Base-by-base conservation (phyloP, 345 rosid species). In the Citropsis articulata region DNA sequence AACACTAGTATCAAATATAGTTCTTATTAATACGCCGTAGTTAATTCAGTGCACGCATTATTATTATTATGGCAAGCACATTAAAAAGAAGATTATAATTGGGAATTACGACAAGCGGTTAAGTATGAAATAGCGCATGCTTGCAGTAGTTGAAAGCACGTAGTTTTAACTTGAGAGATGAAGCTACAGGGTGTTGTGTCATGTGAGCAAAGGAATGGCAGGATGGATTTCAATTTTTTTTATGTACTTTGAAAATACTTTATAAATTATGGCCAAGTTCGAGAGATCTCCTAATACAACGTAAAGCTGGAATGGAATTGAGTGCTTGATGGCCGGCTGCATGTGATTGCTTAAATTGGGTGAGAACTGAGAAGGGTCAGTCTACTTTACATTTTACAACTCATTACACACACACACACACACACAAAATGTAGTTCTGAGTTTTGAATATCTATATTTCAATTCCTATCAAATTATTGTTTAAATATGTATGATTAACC, bases 121-220 rank as follows among this genome's bases (percentile, higher is more conserved):
- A 60, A 42, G 21, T 60, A 25, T 9, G 60, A 8, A 73, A 60
- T 5, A 40, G 69, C 61, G 48, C 77, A 75, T 75, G 24, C 35
- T 9, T 28, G 60, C 42, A 40, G 68, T 4, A 48, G 70, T 61
- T 73, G 77, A 73, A 61, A 42, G 68, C 77, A 40, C 56, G 55
- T 61, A 62, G 69, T 4, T 61, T 61, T 4, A 36, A 35, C 40
- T 38, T 6, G 50, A 38, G 55, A 18, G 57, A 18, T 53, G 57
- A 5, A 1, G 2, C 4, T 53, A 5, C 19, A 5, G 21, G 22
- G 7, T 18, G 18, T 4, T 18, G 22, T 18, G 56, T 74, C 77
- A 62, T 74, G 77, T 21, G 59, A 27, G 38, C 68, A 18, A 9
- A 21, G 69, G 59, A 62, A 74, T 74, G 59, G 59, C 69, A 42